phyloP scores from a whole-genome alignment of 73 alveolate genomes.

The Loxodes magnus region DNA sequence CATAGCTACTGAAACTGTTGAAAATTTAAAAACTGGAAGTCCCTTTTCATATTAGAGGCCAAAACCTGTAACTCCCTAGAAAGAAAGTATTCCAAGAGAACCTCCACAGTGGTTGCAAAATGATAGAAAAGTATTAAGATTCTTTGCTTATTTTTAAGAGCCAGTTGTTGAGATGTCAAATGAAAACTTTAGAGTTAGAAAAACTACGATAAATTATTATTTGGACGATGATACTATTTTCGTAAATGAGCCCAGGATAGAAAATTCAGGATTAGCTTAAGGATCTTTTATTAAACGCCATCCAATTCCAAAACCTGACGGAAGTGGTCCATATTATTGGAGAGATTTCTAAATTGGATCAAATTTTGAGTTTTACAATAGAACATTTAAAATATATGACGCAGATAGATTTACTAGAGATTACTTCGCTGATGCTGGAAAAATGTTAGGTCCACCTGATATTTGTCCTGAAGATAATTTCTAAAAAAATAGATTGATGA shows the following conservation, averaged over 20 bases:
- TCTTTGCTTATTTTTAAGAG: constrained; percentile 84
- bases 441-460: constrained; percentile 60
- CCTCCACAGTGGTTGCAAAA: constrained; percentile 81
- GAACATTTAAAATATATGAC: constrained; percentile 64
- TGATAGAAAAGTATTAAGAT: constrained; percentile 78
- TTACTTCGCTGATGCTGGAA: constrained; percentile 69
- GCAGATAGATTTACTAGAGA: constrained; percentile 81
- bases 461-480: constrained; percentile 68
- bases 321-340: constrained; percentile 64
- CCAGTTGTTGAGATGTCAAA: constrained; percentile 86
- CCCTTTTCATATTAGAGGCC: too few relatives aligned
- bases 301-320: constrained; percentile 63
- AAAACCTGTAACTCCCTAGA: constrained; percentile 46
- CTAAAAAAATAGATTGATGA: constrained; percentile 50
- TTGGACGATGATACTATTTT: constrained; percentile 90
- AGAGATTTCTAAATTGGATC: constrained; percentile 66
- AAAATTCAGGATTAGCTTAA: constrained; percentile 86
- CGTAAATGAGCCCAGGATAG: constrained; percentile 80
- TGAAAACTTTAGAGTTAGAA: constrained; percentile 84
- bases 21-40: too few relatives aligned
- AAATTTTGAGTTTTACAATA: neutral
- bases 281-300: constrained; percentile 85
- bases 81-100: constrained; percentile 70
- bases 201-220: constrained; percentile 78
- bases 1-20: too few relatives aligned